phyloP scores from a whole-genome alignment of 371 early-diverging fungal species.

The Mucor plumbeus region DNA sequence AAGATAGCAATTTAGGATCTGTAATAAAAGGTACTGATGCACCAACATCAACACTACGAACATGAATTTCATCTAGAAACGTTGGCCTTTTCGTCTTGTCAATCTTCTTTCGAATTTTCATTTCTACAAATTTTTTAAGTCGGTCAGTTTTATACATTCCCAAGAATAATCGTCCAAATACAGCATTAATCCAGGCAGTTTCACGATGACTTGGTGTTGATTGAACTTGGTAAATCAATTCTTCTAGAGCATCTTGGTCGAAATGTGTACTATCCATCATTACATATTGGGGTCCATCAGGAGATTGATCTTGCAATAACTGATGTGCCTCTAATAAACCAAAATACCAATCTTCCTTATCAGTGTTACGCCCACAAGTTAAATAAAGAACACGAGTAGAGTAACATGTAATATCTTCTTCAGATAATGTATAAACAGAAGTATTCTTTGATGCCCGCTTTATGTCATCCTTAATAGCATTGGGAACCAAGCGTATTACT shows the following conservation, averaged over 20 bases:
- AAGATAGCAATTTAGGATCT: constrained; percentile 69
- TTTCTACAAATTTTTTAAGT: constrained; percentile 61
- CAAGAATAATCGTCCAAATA: constrained; percentile 80
- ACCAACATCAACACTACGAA: constrained; percentile 78
- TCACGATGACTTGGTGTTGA: constrained; percentile 60
- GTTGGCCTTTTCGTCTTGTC: constrained; percentile 71
- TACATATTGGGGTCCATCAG: constrained; percentile 27
- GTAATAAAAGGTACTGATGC: constrained; percentile 81
- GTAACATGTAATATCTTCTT: constrained; percentile 24
- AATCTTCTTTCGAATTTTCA: constrained; percentile 70
- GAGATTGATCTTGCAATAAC: constrained; percentile 23
- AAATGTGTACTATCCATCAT: constrained; percentile 58
- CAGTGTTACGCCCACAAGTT: constrained; percentile 61
- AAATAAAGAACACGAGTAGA: constrained; percentile 41
- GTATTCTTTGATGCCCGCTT: background rate
- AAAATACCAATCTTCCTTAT: constrained; percentile 94
- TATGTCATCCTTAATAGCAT: constrained; percentile 1
- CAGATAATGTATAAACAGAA: constrained; percentile 12
- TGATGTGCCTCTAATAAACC: constrained; percentile 55
- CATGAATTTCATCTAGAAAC: constrained; percentile 81
- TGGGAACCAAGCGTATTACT: constrained; percentile 57
- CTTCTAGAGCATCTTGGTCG: constrained; percentile 51
- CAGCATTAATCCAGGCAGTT: constrained; percentile 87
- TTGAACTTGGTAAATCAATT: constrained; percentile 54
- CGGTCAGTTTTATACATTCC: constrained; percentile 72